A percentile compares a stretch with the other conserved stretches of the same genome.
Conservation (phyloP, 495 filamentous ascomycete species). For the Aspergillus mulundensis region DNA sequence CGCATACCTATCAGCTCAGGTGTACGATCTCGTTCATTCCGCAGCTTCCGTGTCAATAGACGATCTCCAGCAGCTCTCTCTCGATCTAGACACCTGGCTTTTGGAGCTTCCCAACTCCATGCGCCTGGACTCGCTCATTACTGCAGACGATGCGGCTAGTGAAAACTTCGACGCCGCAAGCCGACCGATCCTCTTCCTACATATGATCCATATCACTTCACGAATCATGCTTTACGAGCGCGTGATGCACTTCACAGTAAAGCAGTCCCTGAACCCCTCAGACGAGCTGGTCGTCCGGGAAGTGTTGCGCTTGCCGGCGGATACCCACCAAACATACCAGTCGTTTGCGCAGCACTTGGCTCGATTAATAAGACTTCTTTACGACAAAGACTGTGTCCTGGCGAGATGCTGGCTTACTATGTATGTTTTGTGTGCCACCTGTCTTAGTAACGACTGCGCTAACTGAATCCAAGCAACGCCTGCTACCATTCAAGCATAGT, state of each 20-base stretch:
- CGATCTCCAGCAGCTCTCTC: not conserved
- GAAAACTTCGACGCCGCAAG: not conserved
- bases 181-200: too few relatives aligned
- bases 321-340: not conserved
- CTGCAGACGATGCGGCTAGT: not conserved
- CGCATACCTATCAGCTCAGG: not conserved
- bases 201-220: too few relatives aligned
- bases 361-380: not conserved
- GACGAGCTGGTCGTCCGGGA: not conserved
- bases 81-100: not conserved
- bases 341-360: not conserved
- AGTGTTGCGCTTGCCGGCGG: not conserved
- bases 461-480: not conserved
- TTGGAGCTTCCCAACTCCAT: not conserved
- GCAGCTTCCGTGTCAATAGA: not conserved
- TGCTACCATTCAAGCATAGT: not conserved
- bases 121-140: not conserved
- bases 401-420: conserved; percentile 1
- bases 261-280: not conserved
- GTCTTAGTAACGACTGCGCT: too few relatives aligned
- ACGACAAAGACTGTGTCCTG: not conserved
- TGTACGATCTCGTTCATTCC: not conserved
- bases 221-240: too few relatives aligned
- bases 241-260: not conserved
- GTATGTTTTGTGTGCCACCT: not conserved